Base-by-base conservation (phyloP, 1,284 basidiomycete genomes). In the Omphalotus olearius region DNA sequence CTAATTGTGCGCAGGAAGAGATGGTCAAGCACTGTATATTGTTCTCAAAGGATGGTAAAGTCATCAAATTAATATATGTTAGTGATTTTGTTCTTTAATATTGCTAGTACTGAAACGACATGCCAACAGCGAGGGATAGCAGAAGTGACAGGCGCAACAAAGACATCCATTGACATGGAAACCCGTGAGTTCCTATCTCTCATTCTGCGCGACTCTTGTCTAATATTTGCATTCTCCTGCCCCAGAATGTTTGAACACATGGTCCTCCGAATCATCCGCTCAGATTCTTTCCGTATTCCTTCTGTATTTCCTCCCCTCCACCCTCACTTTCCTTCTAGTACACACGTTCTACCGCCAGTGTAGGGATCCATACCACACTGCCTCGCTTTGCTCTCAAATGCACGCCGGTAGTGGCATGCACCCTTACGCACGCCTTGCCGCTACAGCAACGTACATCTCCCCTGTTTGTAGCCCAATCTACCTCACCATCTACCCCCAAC, bases 331-430 rank as follows among this genome's bases (percentile, higher is more conserved):
- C 39, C 28, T 52, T 14, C 28, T 52, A 9, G 45, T 47, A 23
- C 47, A 52, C 45, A 47, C 45, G 16, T 52, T 47, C 25, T 52
- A 52, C 38, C 51, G 51, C 16, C 51, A 52, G 23, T 52, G 51
- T 7, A 41, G 36, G 20, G 51, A 52, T 30, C 51, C 51, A 14
- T 47, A 46, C 28, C 51, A 52, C 43, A 25, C 51, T 13, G 51
- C 45, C 2, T 42, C 51, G 4, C 28, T 52, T n/a, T 52, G 40
- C 14, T 33, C 45, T 4, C 51, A 52, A 38, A 52, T 47, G 38
- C 45, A 28, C n/a, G 39, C 44, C 0, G 18, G 6, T 2, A 47
- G 45, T 35, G 51, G 51, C 18, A 47, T 33, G 18, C 45, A 47
- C 33, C 50, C 50, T 13, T 52, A 52, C 30, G 41, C 45, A 16